Conservation (phyloP, 345 rosid species). For the Barbarea vulgaris region DNA sequence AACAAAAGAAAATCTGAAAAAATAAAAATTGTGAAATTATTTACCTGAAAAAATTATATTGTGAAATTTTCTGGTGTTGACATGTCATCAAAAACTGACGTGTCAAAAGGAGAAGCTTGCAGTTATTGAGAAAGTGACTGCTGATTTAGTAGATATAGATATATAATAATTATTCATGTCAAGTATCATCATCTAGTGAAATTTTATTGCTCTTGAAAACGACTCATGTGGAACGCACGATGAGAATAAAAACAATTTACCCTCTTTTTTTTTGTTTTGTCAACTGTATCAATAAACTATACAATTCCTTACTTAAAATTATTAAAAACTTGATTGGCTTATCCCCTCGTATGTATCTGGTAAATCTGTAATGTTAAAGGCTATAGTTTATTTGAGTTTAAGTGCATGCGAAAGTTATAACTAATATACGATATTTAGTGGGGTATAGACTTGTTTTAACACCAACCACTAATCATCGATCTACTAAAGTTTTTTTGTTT, state of each 20-base stretch:
- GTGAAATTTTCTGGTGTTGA: no score
- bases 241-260: neutral
- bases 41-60: no score
- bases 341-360: no score
- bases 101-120: no score
- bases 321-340: neutral
- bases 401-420: neutral
- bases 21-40: no score
- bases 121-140: no score
- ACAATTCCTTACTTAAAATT: neutral
- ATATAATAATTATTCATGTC: neutral
- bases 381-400: neutral
- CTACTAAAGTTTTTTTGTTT: neutral
- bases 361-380: no score
- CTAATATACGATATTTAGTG: no score
- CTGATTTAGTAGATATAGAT: no score
- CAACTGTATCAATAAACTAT: neutral
- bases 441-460: no score
- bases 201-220: conserved; percentile 16
- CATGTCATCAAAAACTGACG: no score
- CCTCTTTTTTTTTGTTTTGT: neutral
- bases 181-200: conserved; percentile 1
- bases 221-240: conserved; percentile 30
- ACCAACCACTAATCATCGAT: neutral
- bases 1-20: no score